Evolutionary conservation across 352 stramenopile species (phyloP), one percentile per base, ranked within the genome.

Genomic region (Pythium chondricola): DNA sequence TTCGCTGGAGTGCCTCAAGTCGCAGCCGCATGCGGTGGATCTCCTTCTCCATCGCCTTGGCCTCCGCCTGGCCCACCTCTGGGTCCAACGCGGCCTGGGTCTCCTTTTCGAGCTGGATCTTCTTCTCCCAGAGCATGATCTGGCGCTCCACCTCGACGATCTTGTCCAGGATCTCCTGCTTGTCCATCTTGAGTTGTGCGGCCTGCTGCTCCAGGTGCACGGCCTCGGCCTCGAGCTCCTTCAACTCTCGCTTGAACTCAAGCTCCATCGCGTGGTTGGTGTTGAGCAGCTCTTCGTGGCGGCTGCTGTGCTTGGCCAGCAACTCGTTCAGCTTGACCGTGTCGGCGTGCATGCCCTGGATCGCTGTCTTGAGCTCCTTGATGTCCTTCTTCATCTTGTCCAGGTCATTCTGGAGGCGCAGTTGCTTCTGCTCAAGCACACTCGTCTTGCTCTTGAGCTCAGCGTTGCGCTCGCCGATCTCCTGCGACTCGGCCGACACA

Each of bases 81-180:
- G 91, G 93, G 56, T 98, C 89, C 13, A 98, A 63, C 9, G 91
- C 88, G 17, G 82, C 87, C 59, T 98, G 88, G 0, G 94, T 98
- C 64, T 98, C 93, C 48, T 97, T 97, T 60, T 98, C 95, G 1
- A 98, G 63, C 62, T 97, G 81, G 56, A 98, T 98, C 64, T 98
- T 98, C 70, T 97, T 97, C 61, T 98, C 92, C 93, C 90, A 98
- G 5, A 97, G 63, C 74, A 96, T 88, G 57, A 97, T 79, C 48
- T 98, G 86, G 22, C 86, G 72, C 69, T 98, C 93, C 6, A 82
- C 69, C 43, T 98, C 88, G 33, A 96, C 69, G 27, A 97, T 96
- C 25, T 93, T 74, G 38, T 94, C 76, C 4, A 97, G 52, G 3
- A 97, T 61, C 9, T 88, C 75, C 24, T 88, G 71, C 49, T 97